A percentile compares a stretch with the other conserved stretches of the same genome.
Evolutionary conservation across 179 eudicot genomes (phyloP).

Genomic region (Sideroxylon spinosum): DNA sequence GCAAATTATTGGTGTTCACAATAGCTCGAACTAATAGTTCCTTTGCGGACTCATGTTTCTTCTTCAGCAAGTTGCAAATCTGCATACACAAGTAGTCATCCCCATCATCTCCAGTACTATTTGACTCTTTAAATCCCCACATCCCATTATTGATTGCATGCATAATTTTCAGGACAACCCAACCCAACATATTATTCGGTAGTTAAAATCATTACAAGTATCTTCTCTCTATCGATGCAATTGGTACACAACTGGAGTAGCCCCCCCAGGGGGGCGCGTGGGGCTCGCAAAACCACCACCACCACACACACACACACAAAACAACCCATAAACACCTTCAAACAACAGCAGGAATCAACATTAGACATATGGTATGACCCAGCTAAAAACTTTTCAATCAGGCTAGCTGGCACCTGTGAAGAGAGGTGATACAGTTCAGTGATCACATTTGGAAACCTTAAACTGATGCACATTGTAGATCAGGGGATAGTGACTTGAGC

Average conservation of each 20-base stretch:
- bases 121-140: background rate
- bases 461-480: background rate
- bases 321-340: background rate
- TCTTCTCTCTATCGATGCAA: background rate
- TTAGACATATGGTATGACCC: no score
- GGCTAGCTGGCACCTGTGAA: no score
- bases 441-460: no score
- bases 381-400: no score
- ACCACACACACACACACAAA: no score
- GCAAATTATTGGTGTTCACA: constrained; percentile 76
- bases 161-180: background rate
- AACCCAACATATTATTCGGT: background rate
- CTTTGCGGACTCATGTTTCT: constrained; percentile 90
- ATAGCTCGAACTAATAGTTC: constrained; percentile 72
- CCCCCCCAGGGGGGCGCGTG: no score
- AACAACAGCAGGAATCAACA: background rate
- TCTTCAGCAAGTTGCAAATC: constrained; percentile 74
- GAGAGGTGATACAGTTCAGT: no score
- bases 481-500: background rate
- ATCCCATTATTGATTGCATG: background rate
- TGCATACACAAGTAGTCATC: constrained; percentile 26
- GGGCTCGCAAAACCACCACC: no score
- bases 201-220: background rate
- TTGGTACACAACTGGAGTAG: background rate
- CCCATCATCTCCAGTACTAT: background rate